phyloP scores from a whole-genome alignment of 257 asterid genomes.

The Solanum pinnatisectum region DNA sequence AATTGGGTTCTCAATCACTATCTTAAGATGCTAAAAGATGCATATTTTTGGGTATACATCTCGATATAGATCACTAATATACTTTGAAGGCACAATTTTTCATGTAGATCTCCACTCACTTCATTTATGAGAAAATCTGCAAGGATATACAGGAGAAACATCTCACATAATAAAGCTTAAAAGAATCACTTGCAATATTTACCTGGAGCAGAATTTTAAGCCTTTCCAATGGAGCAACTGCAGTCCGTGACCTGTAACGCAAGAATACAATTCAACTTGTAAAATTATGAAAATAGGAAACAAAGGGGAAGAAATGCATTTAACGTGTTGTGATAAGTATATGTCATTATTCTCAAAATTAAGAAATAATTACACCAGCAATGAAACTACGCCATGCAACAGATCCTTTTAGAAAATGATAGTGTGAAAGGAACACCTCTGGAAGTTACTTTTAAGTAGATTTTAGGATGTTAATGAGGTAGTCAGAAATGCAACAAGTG shows the following conservation, averaged over 20 bases:
- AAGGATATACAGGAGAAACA: background rate
- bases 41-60: background rate
- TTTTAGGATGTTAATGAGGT: background rate
- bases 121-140: background rate
- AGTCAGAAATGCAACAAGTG: background rate
- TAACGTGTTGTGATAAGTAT: background rate
- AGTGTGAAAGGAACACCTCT: background rate
- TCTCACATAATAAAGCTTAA: background rate
- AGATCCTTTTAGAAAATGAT: background rate
- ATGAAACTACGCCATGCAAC: background rate
- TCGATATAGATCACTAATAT: background rate
- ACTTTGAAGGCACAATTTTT: background rate
- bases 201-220: slow-evolving; percentile 95
- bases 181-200: background rate
- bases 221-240: slow-evolving; percentile 99
- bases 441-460: background rate
- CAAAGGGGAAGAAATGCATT: background rate
- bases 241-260: slow-evolving; percentile 81
- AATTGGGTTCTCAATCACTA: background rate
- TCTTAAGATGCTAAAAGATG: background rate
- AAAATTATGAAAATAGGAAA: background rate
- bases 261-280: background rate
- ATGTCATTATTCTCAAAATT: background rate
- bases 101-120: background rate
- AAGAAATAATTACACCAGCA: background rate